Evolutionary conservation across 345 rosid genomes (phyloP).

Genomic region (Euphorbia pulcherrima): DNA sequence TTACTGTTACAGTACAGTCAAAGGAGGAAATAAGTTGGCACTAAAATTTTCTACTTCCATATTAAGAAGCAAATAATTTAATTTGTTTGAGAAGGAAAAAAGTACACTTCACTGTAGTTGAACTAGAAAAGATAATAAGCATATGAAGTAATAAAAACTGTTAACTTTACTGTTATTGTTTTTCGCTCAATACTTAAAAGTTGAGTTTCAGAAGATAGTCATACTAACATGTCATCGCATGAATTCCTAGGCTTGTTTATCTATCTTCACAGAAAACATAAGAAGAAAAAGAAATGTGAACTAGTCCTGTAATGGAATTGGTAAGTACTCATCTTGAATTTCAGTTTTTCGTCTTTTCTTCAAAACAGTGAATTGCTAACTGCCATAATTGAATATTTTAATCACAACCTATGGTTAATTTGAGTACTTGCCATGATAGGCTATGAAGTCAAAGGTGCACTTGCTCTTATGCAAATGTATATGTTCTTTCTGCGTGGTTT

Average conservation of each 20-base stretch:
- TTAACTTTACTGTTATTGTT: background rate
- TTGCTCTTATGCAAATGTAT: background rate
- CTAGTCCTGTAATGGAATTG: background rate
- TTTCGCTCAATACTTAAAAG: background rate
- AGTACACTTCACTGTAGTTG: background rate
- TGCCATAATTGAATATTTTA: background rate
- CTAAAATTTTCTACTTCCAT: background rate
- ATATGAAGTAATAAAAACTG: background rate
- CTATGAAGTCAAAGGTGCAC: background rate
- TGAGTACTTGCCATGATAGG: constrained; percentile 4
- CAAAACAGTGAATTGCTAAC: background rate
- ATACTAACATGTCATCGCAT: background rate
- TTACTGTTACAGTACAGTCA: background rate
- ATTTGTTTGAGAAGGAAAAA: background rate
- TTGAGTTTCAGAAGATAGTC: constrained; percentile 10
- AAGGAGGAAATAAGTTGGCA: constrained; percentile 5
- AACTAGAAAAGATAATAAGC: background rate
- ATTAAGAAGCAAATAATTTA: background rate
- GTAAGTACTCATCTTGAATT: background rate
- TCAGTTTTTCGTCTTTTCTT: background rate
- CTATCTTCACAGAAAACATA: background rate
- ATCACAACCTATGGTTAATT: background rate
- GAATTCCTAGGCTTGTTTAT: background rate
- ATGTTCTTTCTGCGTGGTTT: background rate
- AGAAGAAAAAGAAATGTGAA: background rate